Percentiles rank a stretch among this genome's conserved stretches.
phyloP scores from a whole-genome alignment of 768 basidiomycete species.

The Daedaleopsis nitida region DNA sequence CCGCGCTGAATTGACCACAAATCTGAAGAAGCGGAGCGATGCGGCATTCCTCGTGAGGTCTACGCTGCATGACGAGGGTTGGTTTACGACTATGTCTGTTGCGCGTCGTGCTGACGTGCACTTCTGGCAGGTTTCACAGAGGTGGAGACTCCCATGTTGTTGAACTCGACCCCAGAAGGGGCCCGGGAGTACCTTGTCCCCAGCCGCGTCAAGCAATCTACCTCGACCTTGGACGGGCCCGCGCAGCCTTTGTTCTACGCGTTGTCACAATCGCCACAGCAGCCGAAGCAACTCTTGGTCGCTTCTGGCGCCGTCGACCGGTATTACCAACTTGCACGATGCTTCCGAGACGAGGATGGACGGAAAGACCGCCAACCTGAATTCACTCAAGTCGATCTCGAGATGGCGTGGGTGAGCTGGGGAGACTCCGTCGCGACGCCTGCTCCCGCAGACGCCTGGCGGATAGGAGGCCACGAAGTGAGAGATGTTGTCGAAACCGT shows the following conservation, averaged over 20 bases:
- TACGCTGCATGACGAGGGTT: slow-evolving; percentile 74
- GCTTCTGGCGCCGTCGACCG: slow-evolving; percentile 87
- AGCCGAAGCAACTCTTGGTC: slow-evolving; percentile 92
- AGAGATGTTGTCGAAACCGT: slow-evolving; percentile 77
- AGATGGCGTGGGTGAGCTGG: slow-evolving; percentile 95
- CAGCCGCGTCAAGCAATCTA: slow-evolving; percentile 51
- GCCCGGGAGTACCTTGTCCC: slow-evolving; percentile 94
- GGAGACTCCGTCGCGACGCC: slow-evolving; percentile 35
- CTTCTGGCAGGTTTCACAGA: slow-evolving; percentile 74
- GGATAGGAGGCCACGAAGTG: slow-evolving; percentile 85
- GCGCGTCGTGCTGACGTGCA: background rate
- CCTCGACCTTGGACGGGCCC: slow-evolving; percentile 24
- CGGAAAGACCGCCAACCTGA: slow-evolving; percentile 95
- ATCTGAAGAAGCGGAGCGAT: slow-evolving; percentile 78
- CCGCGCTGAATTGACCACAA: slow-evolving; percentile 68
- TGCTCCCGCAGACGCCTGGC: slow-evolving; percentile 51
- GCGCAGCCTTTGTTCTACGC: slow-evolving; percentile 70
- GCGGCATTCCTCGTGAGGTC: slow-evolving; percentile 81
- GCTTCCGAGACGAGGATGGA: slow-evolving; percentile 96
- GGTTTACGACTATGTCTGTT: slow-evolving; percentile 22
- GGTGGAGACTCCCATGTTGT: slow-evolving; percentile 89
- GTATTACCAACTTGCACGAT: slow-evolving; percentile 92
- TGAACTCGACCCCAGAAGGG: slow-evolving; percentile 92
- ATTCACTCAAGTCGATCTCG: slow-evolving; percentile 95
- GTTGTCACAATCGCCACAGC: slow-evolving; percentile 92